Conservation (phyloP, 192 early-diverging fungal species). For the Coemansia asiatica region DNA sequence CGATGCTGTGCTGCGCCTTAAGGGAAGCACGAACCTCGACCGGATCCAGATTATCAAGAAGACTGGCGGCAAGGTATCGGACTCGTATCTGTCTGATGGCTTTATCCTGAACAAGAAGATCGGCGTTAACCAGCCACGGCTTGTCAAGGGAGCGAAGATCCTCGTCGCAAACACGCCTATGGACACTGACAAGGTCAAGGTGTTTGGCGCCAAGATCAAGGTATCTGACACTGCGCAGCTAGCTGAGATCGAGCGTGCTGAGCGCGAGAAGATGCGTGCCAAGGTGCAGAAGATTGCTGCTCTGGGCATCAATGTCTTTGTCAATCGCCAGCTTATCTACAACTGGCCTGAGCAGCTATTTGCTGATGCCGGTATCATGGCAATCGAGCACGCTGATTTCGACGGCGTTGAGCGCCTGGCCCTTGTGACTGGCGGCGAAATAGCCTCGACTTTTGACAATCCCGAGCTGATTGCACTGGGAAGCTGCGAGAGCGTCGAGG, state of each 20-base stretch:
- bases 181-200: conserved; percentile 99
- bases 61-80: conserved; percentile 88
- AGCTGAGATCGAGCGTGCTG: conserved; percentile 97
- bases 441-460: conserved; percentile 97
- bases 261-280: conserved; percentile 96
- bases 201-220: conserved; percentile 95
- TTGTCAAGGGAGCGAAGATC: conserved; percentile 93
- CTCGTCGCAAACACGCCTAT: conserved; percentile 99
- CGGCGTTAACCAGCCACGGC: conserved; percentile 96
- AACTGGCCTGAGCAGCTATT: conserved; percentile 99
- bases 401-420: conserved; percentile 97
- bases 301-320: conserved; percentile 98
- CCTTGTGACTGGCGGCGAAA: conserved; percentile 97
- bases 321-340: conserved; percentile 99
- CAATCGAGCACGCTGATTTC: conserved; percentile 99
- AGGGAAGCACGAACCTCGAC: conserved; percentile 96
- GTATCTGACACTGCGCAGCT: conserved; percentile 97
- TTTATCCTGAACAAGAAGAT: conserved; percentile 99
- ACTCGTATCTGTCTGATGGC: conserved; percentile 94
- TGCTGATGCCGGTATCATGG: conserved; percentile 94
- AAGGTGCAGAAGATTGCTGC: conserved; percentile 99
- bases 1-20: conserved; percentile 92
- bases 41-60: conserved; percentile 99
- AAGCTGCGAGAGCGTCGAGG: conserved; percentile 94
- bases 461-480: conserved; percentile 95